Evolutionary conservation across 768 basidiomycete species (phyloP).

Genomic region (Nidularia sp.): DNA sequence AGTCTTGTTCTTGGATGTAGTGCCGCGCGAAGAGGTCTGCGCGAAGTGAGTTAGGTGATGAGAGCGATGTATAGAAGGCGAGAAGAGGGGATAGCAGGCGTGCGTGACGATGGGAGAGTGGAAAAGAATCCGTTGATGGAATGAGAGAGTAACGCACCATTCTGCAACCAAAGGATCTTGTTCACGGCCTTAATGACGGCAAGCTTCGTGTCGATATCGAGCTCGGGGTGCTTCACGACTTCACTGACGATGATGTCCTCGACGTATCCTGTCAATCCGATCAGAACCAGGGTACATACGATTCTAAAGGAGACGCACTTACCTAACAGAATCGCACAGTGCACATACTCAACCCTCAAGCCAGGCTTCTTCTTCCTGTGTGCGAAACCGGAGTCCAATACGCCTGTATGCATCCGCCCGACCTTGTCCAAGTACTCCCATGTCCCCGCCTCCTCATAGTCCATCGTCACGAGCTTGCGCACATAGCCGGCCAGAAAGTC

Average conservation of each 20-base stretch:
- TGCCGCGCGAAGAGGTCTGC: conserved; percentile 26
- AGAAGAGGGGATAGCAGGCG: too few relatives aligned
- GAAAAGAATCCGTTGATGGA: background rate
- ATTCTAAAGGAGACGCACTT: background rate
- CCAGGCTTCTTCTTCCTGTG: conserved; percentile 22
- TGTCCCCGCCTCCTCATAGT: conserved; percentile 28
- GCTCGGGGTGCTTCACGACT: conserved; percentile 25
- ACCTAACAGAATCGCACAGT: conserved; percentile 28
- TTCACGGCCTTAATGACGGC: conserved; percentile 29
- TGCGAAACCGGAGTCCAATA: conserved; percentile 23
- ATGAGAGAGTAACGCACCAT: background rate
- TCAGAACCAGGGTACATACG: background rate
- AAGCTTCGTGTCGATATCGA: conserved; percentile 21
- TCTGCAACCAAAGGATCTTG: conserved; percentile 14
- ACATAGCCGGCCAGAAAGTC: conserved; percentile 16
- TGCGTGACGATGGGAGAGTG: background rate
- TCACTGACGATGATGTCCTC: conserved; percentile 27
- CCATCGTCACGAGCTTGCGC: conserved; percentile 22
- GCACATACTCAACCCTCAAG: conserved; percentile 22
- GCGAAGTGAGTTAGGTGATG: background rate
- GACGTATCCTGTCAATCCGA: conserved; percentile 14
- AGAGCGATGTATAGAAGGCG: too few relatives aligned
- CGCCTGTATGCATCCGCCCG: conserved; percentile 37
- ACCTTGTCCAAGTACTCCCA: conserved; percentile 36
- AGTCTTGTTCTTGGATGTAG: conserved; percentile 13